Percentiles rank a stretch among this genome's conserved stretches.
phyloP scores from a whole-genome alignment of 331 rosid species.

The Telfairia occidentalis region DNA sequence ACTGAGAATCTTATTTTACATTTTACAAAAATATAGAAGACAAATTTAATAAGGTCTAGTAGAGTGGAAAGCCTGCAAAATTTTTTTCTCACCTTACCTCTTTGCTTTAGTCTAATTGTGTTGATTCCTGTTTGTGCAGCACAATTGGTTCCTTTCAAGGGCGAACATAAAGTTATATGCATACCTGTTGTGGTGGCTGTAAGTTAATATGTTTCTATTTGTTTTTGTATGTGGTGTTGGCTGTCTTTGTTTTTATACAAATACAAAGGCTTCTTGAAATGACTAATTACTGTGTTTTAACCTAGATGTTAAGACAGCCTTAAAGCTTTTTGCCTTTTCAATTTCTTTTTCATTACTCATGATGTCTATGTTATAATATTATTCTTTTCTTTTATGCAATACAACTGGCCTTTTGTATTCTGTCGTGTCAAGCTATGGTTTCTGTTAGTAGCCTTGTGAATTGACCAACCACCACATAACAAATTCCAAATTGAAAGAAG shows the following conservation, averaged over 20 bases:
- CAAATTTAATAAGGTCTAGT: not conserved
- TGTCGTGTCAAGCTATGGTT: not conserved
- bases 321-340: not conserved
- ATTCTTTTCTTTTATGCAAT: not conserved
- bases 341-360: not conserved
- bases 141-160: constrained; percentile 57
- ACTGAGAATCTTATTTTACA: not conserved
- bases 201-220: constrained; percentile 21
- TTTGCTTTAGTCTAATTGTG: not conserved
- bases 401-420: not conserved
- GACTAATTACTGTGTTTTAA: not conserved
- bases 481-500: not conserved
- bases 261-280: not conserved
- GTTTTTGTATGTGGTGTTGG: not conserved
- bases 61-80: not conserved
- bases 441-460: not conserved
- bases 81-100: not conserved
- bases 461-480: not conserved
- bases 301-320: not conserved
- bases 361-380: not conserved
- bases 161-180: constrained; percentile 49
- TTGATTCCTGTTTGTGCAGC: constrained; percentile 37
- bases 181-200: constrained; percentile 89
- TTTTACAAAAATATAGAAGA: not conserved
- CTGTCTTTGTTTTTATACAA: not conserved